phyloP scores from a whole-genome alignment of 2,329 filamentous ascomycete genomes.

The Raffaelea albimanens region DNA sequence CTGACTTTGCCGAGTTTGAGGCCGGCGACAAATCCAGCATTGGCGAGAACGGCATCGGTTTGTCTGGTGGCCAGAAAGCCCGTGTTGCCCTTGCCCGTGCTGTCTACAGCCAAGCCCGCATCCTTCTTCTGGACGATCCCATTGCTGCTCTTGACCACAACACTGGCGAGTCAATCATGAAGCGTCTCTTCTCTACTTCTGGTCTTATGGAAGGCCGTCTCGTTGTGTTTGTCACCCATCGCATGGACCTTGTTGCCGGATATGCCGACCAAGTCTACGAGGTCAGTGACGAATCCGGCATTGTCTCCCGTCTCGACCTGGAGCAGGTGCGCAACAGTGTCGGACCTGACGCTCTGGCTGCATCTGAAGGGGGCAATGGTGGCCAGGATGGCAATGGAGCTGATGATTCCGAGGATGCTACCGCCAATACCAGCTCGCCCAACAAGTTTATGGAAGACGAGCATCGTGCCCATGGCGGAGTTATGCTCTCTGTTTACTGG shows the following conservation, averaged over 20 bases:
- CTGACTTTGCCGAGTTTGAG: slow-evolving; percentile 46
- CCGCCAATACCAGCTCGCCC: slow-evolving; percentile 37
- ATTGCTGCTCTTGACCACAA: slow-evolving; percentile 55
- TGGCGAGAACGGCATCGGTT: slow-evolving; percentile 52
- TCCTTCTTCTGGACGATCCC: slow-evolving; percentile 53
- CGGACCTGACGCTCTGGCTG: background rate
- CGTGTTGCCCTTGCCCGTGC: slow-evolving; percentile 54
- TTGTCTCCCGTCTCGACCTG: slow-evolving; percentile 21
- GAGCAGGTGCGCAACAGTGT: background rate
- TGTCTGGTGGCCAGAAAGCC: slow-evolving; percentile 55
- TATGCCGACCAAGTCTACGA: slow-evolving; percentile 67
- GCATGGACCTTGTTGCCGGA: slow-evolving; percentile 66
- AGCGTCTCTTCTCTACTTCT: slow-evolving; percentile 36
- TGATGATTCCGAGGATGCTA: slow-evolving; percentile 7
- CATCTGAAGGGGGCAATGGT: no score
- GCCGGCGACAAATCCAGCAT: slow-evolving; percentile 49
- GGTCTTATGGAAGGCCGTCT: slow-evolving; percentile 46
- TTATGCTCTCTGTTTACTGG: slow-evolving; percentile 71
- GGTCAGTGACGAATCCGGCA: slow-evolving; percentile 47
- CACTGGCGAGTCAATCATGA: slow-evolving; percentile 53
- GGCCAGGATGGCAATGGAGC: background rate
- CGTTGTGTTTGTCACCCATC: slow-evolving; percentile 71
- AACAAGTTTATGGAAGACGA: slow-evolving; percentile 77
- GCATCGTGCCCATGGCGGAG: slow-evolving; percentile 62
- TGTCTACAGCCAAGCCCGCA: slow-evolving; percentile 46